Evolutionary conservation across 129 eudicot species (phyloP), one percentile per base, ranked within the genome.

Genomic region (Artemisia argyi): DNA sequence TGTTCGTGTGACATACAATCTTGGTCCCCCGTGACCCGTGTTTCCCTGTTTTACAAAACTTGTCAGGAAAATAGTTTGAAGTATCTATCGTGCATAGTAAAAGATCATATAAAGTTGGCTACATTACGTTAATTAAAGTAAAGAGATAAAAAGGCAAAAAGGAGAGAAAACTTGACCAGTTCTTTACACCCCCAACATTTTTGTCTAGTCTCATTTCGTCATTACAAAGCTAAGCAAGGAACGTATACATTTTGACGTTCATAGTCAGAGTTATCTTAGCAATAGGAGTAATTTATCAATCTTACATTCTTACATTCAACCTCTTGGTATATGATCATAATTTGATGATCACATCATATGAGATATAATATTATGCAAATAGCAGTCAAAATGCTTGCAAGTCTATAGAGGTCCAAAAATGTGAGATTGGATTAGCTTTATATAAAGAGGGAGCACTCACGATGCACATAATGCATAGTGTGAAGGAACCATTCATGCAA

Each of bases 401-500:
- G 60, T 47, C 58, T 39, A 68, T 24, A 49, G 47, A 51, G 39
- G 51, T 67, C 8, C 8, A 35, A 35, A 35, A 35, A 35, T 35
- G 10, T 35, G 44, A 35, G 44, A 35, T 35, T 35, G 44, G 8
- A 35, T 67, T 67, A 60, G 61, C 61, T 69, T 69, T 69, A 69
- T 51, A 57, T 5, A 70, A 55, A 70, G 35, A 42, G 14, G 52
- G 4, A 4, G 11, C 62, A 26, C 73, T 52, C 20, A 51, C 22
- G 6, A 51, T 50, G 16, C 17, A 68, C 20, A 68, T 32, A 53
- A 51, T 54, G 22, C 26, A 69, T 55, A 57, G 64, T 35, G 51
- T 55, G 63, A 30, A 69, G 64, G 52, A 52, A 26, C 64, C 64
- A 54, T 69, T 49, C 73, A 69, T 52, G 52, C 74, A 69, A 53